Evolutionary conservation across 2,329 filamentous ascomycete species (phyloP).

Genomic region (Epichloe elymi): DNA sequence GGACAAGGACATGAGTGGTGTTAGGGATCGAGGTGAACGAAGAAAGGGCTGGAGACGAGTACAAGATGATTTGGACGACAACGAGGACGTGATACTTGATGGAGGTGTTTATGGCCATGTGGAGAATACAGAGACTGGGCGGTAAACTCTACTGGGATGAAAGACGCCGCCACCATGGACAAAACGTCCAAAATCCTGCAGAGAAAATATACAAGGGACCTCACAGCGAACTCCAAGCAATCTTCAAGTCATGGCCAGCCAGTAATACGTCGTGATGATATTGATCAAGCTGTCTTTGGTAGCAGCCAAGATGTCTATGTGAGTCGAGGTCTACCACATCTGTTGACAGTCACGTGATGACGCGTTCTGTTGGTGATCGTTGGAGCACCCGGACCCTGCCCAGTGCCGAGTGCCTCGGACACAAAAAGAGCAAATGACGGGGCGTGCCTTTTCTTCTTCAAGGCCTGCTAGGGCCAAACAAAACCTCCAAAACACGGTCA

Average conservation of each 20-base stretch:
- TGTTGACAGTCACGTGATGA: slow-evolving; percentile 2
- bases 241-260: no score
- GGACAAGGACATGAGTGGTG: slow-evolving; percentile 19
- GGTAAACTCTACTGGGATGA: slow-evolving; percentile 16
- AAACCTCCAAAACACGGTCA: no score
- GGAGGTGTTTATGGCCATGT: slow-evolving; percentile 36
- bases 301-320: no score
- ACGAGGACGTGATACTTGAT: slow-evolving; percentile 45
- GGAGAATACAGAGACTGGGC: slow-evolving; percentile 12
- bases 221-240: no score
- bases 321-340: not conserved
- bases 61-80: slow-evolving; percentile 46
- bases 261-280: no score
- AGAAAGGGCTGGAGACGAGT: slow-evolving; percentile 43
- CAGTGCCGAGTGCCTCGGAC: not conserved
- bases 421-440: not conserved
- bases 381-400: not conserved
- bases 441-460: not conserved
- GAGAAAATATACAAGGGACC: no score
- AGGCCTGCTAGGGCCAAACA: no score
- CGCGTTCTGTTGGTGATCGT: slow-evolving; percentile 1
- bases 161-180: no score
- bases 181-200: no score
- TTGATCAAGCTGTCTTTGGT: no score
- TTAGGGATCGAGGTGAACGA: slow-evolving; percentile 28